A percentile compares a stretch with the other conserved stretches of the same genome.
These are phyloP conservation scores for Macroventuria anomochaeta DNA, from an alignment of 2,329 filamentous ascomycete species.

Conservation along the genomic window DNA sequence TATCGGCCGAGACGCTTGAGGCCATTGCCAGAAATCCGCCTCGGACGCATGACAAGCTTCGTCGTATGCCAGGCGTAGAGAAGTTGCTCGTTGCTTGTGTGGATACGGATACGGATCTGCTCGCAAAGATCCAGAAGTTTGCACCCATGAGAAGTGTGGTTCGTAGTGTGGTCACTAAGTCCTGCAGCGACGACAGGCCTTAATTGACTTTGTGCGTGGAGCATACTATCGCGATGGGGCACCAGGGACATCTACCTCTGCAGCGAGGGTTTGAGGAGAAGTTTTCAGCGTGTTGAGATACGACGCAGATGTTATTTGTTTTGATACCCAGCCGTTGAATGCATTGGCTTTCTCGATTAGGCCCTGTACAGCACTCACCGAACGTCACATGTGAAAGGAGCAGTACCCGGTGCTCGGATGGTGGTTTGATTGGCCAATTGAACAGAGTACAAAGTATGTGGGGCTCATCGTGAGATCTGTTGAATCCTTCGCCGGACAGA, in stretches of 20 bases:
- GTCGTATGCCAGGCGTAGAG: slow-evolving; percentile 33
- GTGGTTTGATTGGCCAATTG: slow-evolving; percentile 5
- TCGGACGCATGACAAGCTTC: slow-evolving; percentile 31
- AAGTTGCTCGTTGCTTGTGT: slow-evolving; percentile 32
- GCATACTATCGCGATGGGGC: no score
- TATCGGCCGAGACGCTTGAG: slow-evolving; percentile 31
- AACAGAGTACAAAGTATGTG: neutral
- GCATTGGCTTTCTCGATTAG: no score
- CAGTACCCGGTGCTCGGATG: neutral
- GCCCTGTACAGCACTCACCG: no score
- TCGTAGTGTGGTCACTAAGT: neutral
- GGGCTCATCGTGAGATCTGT: slow-evolving; percentile 4
- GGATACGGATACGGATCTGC: slow-evolving; percentile 27
- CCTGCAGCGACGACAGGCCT: no score
- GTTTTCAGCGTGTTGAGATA: no score
- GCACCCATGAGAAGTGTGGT: neutral
- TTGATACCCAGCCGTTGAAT: no score
- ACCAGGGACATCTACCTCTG: no score
- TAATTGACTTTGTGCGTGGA: no score
- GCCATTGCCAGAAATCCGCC: slow-evolving; percentile 28
- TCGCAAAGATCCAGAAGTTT: slow-evolving; percentile 38
- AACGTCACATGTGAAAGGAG: neutral
- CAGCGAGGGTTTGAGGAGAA: no score
- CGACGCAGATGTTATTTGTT: no score
- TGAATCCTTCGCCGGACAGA: neutral